Evolutionary conservation across 176 grass and related monocot species (phyloP).

Genomic region (Musa acuminata): DNA sequence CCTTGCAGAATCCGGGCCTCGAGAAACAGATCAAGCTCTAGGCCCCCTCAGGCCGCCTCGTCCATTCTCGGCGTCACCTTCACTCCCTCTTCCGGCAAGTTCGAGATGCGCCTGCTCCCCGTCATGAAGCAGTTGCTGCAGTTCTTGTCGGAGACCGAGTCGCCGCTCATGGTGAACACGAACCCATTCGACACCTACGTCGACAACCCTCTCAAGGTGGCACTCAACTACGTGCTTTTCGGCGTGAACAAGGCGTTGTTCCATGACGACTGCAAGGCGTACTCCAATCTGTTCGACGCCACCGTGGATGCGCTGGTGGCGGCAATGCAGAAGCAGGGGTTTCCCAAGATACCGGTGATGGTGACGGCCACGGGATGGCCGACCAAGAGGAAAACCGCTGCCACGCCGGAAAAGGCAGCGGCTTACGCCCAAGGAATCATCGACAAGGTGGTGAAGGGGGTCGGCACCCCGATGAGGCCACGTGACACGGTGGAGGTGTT

Average conservation of each 20-base stretch:
- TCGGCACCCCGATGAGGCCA: conserved; percentile 38
- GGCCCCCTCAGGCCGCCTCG: conserved; percentile 48
- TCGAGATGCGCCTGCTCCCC: conserved; percentile 28
- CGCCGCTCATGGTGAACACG: conserved; percentile 63
- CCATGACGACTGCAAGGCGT: conserved; percentile 36
- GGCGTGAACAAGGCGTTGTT: conserved; percentile 20
- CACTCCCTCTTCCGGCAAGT: conserved; percentile 50
- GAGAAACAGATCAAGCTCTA: conserved; percentile 34
- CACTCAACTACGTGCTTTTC: conserved; percentile 49
- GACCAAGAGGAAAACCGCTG: conserved; percentile 42
- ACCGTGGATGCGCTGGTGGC: conserved; percentile 48
- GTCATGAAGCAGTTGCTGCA: conserved; percentile 53
- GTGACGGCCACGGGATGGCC: conserved; percentile 78
- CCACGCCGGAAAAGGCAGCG: conserved; percentile 43
- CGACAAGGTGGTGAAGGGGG: conserved; percentile 22
- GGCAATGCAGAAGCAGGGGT: conserved; percentile 54
- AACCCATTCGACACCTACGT: conserved; percentile 78
- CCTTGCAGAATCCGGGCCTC: conserved; percentile 37
- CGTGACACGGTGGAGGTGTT: conserved; percentile 44
- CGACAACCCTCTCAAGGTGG: conserved; percentile 49
- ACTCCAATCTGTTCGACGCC: conserved; percentile 59
- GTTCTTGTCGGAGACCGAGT: conserved; percentile 49
- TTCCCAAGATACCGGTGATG: conserved; percentile 28
- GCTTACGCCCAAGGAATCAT: conserved; percentile 47
- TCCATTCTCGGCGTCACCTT: conserved; percentile 51